Base-by-base conservation (phyloP, 352 stramenopile genomes). In the Phytophthora pini region DNA sequence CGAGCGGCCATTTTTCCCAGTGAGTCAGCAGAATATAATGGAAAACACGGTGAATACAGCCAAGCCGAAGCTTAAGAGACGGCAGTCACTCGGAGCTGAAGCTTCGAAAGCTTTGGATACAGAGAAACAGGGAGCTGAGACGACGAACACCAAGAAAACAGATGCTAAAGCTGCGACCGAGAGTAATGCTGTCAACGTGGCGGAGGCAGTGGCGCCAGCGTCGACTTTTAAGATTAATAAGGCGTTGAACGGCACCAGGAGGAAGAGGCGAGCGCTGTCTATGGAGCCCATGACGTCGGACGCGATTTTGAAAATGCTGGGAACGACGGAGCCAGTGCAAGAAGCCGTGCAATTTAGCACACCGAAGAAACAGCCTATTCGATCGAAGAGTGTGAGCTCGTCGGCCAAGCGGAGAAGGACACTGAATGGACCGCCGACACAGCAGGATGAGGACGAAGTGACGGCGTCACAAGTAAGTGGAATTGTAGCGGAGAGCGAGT, bases 221-320 rank as follows among this genome's bases (percentile, higher is more conserved):
- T 61, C 46, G 40, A 61, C n/a, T 29, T 67, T 61, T 44, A 61
- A 63, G 29, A 49, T 61, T 27, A 61, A 55, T 26, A 73, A 70
- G 50, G 39, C 45, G 29, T 31, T 53, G 8, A 72, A 67, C 26
- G 44, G 31, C 10, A 32, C 24, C 4, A 67, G 45, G 24, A 56
- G 76, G 27, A 90, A 92, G 47, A 72, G 80, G 4, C 62, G 79
- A 20, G 81, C 84, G 2, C 39, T 80, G 15, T 90, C 81, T 4
- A 92, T 92, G 84, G 84, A 92, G 49, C 81, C 84, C 0, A 83
- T 84, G 69, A 72, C 79, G 32, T 88, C 81, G 3, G 78, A 92
- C 45, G 69, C 76, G 2, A 92, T 90, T 22, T 60, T 83, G 39
- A 84, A 82, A 49, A 66, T 88, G 27, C 61, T 92, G 13, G 75